Evolutionary conservation across 257 asterid genomes (phyloP), one percentile per base, ranked within the genome.

Genomic region (Craterostigma plantagineum): DNA sequence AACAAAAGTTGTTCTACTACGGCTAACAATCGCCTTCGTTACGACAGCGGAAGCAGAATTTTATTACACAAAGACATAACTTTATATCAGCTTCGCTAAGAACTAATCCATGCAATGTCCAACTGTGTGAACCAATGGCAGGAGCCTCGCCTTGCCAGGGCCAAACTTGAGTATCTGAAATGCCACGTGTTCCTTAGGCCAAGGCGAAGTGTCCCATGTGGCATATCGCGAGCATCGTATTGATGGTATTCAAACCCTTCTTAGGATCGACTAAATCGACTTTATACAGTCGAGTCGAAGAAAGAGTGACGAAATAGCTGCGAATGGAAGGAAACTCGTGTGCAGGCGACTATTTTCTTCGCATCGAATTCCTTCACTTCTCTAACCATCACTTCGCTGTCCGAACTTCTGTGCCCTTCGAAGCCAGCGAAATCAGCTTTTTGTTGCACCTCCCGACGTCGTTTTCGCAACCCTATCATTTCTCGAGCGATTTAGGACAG

Each of bases 141-240:
- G n/a, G n/a, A 2, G 55, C 56, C 56, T 51, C 48, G 8, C 56
- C 56, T 16, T 51, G 16, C 56, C 56, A 1, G 56, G 56, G 9
- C 42, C 34, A 11, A 30, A 51, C 12, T 51, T 51, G 10, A 51
- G 17, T 23, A 51, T 33, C 41, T 33, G 1, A 5, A 51, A 41
- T 0, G 56, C 48, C 9, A 51, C 49, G 12, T 51, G 56, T 14
- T 51, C 4, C 16, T 11, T 18, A 0, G 42, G 49, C 48, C 48
- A 50, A 0, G 38, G 11, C 10, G 47, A 50, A 6, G 55, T 50
- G 11, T 50, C 55, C n/a, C 47, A 50, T 38, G 41, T 51, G 56
- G 11, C 56, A 51, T 7, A 51, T 16, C 0, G 42, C 56, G 13
- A 51, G 2, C 3, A 42, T 34, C 1, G 49, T 51, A 34, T 51